These are phyloP conservation scores for Cucurbita argyrosperma DNA, from an alignment of 306 rosid species.

Conservation along the genomic window DNA sequence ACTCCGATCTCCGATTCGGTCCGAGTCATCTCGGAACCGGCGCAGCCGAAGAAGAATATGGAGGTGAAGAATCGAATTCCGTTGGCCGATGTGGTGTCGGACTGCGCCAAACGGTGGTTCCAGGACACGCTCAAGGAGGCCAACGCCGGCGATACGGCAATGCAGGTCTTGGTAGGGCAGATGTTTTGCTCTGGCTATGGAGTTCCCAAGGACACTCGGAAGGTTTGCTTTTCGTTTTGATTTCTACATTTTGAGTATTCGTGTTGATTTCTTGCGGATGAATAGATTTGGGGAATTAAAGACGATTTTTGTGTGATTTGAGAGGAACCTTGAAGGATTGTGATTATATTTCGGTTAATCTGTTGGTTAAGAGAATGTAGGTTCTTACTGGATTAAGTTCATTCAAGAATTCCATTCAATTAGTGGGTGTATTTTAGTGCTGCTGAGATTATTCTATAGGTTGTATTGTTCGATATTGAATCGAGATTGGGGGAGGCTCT, in stretches of 20 bases:
- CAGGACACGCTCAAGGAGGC: constrained; percentile 77
- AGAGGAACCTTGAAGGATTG: background rate
- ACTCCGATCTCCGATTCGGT: constrained; percentile 8
- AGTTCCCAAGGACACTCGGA: constrained; percentile 38
- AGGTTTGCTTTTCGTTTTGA: constrained; percentile 18
- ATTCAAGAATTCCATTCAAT: background rate
- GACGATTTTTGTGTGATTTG: background rate
- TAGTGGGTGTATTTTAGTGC: background rate
- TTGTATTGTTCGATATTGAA: background rate
- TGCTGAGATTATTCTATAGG: background rate
- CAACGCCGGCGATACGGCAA: constrained; percentile 40
- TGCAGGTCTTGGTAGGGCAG: constrained; percentile 68
- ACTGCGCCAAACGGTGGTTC: constrained; percentile 71
- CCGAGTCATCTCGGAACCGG: constrained; percentile 19
- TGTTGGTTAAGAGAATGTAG: background rate
- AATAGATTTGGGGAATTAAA: background rate
- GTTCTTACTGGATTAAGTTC: background rate
- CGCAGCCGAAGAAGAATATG: constrained; percentile 14
- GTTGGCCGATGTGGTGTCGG: constrained; percentile 52
- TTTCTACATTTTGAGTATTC: background rate
- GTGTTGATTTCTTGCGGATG: background rate
- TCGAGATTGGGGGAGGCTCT: background rate
- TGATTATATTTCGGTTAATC: background rate
- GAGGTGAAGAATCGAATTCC: constrained; percentile 30
- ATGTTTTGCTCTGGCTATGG: constrained; percentile 77